Evolutionary conservation across 2,329 filamentous ascomycete genomes (phyloP), one percentile per base, ranked within the genome.

Genomic region (Dendrostoma leiphaemia): DNA sequence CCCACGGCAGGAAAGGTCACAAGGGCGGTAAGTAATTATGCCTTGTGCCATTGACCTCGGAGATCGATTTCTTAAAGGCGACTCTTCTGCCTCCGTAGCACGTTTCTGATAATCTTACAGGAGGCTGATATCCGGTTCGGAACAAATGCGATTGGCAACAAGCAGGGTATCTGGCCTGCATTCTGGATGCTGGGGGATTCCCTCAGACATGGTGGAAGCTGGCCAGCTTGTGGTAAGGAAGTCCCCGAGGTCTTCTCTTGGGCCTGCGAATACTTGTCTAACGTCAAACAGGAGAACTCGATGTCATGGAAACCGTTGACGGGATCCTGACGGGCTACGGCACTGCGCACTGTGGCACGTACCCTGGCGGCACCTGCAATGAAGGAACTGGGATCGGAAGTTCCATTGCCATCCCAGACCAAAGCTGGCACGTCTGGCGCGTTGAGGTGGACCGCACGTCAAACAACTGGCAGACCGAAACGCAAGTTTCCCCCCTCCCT

Each of bases 81-180:
- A n/a, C n/a, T n/a, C n/a, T n/a, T n/a, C n/a, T n/a, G n/a, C n/a
- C n/a, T n/a, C n/a, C n/a, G n/a, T n/a, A n/a, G n/a, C n/a, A n/a
- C n/a, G n/a, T n/a, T n/a, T n/a, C n/a, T n/a, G n/a, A n/a, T n/a
- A n/a, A n/a, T n/a, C n/a, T n/a, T n/a, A n/a, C n/a, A n/a, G n/a
- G 74, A 80, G 64, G 72, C 73, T 9, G 65, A 65, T 38, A 67
- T 81, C 50, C 73, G 76, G 7, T 76, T 77, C 57, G 78, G 78
- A 29, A 53, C 55, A 53, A 71, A 71, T 62, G 50, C 65, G 10
- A 54, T 63, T 15, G 59, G 59, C 28, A 67, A 70, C 46, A 78
- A 78, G 66, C 69, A 75, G 60, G 78, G 78, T 12, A 69, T 80
- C 59, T 81, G 78, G 78, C 77, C 78, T 2, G 78, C 78, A 3